Percentiles rank a stretch among this genome's conserved stretches.
Conservation (phyloP, 495 filamentous ascomycete genomes). For the Talaromyces liani region DNA sequence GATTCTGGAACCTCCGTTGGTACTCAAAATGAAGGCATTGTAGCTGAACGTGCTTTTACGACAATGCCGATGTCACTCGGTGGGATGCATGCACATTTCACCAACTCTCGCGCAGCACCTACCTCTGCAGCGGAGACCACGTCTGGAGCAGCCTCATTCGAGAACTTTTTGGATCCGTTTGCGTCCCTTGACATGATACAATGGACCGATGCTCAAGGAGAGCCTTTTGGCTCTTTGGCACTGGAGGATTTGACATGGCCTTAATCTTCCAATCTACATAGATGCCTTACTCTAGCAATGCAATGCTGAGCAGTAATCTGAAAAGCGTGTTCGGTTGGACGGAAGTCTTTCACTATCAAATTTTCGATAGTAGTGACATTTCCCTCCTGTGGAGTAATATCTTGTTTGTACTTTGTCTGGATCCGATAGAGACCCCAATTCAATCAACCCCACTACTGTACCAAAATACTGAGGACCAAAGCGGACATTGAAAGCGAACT, state of each 20-base stretch:
- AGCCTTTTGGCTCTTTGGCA: conserved; percentile 6
- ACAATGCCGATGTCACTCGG: conserved; percentile 5
- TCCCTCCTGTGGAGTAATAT: conserved; percentile 2
- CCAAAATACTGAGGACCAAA: conserved; percentile 4
- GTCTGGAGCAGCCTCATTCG: conserved; percentile 4
- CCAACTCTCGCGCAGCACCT: conserved; percentile 5
- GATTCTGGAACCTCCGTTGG: conserved; percentile 4
- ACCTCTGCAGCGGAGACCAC: not conserved
- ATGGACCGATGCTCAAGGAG: conserved; percentile 4
- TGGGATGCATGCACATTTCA: conserved; percentile 2
- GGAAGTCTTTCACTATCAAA: conserved; percentile 6
- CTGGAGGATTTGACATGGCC: conserved; percentile 4
- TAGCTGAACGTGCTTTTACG: not conserved
- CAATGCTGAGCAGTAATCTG: conserved; percentile 2
- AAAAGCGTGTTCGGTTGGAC: conserved; percentile 2
- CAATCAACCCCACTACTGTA: not conserved
- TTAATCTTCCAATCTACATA: conserved; percentile 7
- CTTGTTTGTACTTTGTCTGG: conserved; percentile 4
- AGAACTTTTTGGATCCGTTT: conserved; percentile 6
- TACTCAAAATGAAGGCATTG: conserved; percentile 4
- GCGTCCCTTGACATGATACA: conserved; percentile 3
- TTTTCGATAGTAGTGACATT: conserved; percentile 3
- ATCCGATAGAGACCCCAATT: conserved; percentile 1
- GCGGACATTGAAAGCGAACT: conserved; percentile 3
- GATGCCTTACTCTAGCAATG: conserved; percentile 1